Percentiles rank a stretch among this genome's conserved stretches.
phyloP scores from a whole-genome alignment of 2,329 filamentous ascomycete species.

The Aspergillus sp. region DNA sequence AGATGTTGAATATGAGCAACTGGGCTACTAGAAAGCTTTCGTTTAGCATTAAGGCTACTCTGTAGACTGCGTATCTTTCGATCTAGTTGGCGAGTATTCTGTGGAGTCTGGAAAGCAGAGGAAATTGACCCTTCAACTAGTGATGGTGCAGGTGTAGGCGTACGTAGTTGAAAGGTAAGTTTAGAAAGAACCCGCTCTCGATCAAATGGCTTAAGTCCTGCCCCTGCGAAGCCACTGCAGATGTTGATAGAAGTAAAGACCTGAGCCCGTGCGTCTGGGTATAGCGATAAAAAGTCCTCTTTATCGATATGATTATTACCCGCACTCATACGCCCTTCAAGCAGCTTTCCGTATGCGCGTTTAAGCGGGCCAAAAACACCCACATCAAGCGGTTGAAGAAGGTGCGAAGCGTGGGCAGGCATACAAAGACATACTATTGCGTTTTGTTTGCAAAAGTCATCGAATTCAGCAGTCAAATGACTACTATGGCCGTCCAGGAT shows the following conservation, averaged over 20 bases:
- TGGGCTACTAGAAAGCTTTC: constrained; percentile 5
- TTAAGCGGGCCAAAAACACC: no score
- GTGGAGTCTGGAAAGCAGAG: not conserved
- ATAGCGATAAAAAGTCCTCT: constrained; percentile 4
- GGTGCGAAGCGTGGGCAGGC: constrained; percentile 5
- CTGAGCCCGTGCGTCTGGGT: not conserved
- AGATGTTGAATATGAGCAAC: constrained; percentile 8
- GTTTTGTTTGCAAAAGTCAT: constrained; percentile 5
- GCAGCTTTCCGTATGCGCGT: constrained; percentile 1
- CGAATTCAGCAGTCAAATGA: constrained; percentile 5
- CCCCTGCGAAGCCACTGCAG: constrained; percentile 3
- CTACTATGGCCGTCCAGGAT: not conserved
- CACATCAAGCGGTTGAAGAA: constrained; percentile 8
- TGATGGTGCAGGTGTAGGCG: constrained; percentile 5
- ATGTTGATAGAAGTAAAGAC: constrained; percentile 7
- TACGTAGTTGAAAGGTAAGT: constrained; percentile 4
- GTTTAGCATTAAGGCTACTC: not conserved
- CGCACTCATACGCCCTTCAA: not conserved
- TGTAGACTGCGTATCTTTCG: no score
- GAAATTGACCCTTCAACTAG: not conserved
- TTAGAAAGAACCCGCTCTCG: constrained; percentile 1
- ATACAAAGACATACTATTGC: constrained; percentile 6
- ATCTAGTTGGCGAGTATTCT: no score
- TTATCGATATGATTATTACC: not conserved
- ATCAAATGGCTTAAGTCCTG: constrained; percentile 7